Evolutionary conservation across 78 protist species (phyloP), one percentile per base, ranked within the genome.

Genomic region (slime mould (Dictyostelium discoideum)): DNA sequence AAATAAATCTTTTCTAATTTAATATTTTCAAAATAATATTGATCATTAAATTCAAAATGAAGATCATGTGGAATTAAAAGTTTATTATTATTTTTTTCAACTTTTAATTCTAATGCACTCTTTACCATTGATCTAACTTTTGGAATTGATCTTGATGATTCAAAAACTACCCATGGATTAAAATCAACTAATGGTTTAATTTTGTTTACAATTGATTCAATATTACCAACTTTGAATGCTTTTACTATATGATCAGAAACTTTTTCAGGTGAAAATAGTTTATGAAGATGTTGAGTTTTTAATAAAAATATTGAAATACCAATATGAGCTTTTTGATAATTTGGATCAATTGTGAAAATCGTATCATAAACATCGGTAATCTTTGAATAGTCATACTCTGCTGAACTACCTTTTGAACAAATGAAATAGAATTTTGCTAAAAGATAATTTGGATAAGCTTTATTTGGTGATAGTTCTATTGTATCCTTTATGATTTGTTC

Each of bases 391-490:
- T 72, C 48, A 5, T 22, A 39, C 9, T 76, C 26, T 48, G 8
- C 26, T 48, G 8, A 29, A 11, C 29, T 50, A 1, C 13, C 26
- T 37, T 26, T 74, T 16, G 81, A 37, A 32, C 2, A 1, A 2
- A 16, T 20, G 18, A 16, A 32, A 8, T 40, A 78, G 18, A 42
- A 42, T 42, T 78, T 78, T 0, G 84, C 84, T 42, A 78, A 78
- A 40, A 78, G 60, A 42, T 78, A 78, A 78, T 24, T 78, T 78
- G 84, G 84, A 42, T 78, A 78, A 3, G 72, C 72, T 42, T 50
- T 81, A 20, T 14, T 20, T 81, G 48, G 40, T 13, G 44, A 39
- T 29, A 81, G 22, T 50, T 46, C 84, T 20, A 46, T 44, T 7
- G 57, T 26, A 44, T 50, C 40, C 37, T 18, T 24, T 3, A 48